Base-by-base conservation (phyloP, 495 filamentous ascomycete genomes). In the Daldinia decipiens region DNA sequence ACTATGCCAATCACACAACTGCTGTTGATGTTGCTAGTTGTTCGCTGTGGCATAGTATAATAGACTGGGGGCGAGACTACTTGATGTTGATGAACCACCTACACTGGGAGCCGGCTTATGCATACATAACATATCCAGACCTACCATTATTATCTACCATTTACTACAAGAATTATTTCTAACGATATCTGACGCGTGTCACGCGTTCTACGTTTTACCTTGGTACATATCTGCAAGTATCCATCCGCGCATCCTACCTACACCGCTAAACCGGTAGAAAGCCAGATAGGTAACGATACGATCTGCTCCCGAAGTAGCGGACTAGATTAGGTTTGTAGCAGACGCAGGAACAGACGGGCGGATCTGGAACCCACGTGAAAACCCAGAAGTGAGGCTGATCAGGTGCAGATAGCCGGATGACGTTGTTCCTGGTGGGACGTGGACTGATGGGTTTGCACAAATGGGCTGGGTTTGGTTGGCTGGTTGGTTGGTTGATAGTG, bases 331-430 rank as follows among this genome's bases (percentile, higher is more conserved):
- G 62, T 55, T 71, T 56, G 31, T n/a, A 36, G 61, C 6, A 53
- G 68, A 71, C 59, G 68, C 68, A 71, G 68, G 68, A 62, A 71
- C 68, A 58, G 51, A 71, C 13, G 36, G 51, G 34, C 31, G 15
- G 60, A 61, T 57, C 67, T 55, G 57, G 51, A 59, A 51, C 58
- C 68, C 68, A 71, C 62, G 58, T 63, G 68, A 61, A 54, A 63
- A 58, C 52, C 62, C 51, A 62, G 34, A 66, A 69, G 54, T 54
- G 43, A 39, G 59, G 53, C 40, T 62, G 52, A 56, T 51, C 61
- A 61, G 31, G 34, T 34, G 53, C 56, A 32, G 67, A 29, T 43
- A 38, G 50, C 55, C 55, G 21, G 62, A 47, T 59, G 62, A 71
- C 58, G 62, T 66, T 62, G 62, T 36, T 34, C 34, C 5, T 34